Evolutionary conservation across 1,284 basidiomycete genomes (phyloP).

Genomic region (Irpex sp.): DNA sequence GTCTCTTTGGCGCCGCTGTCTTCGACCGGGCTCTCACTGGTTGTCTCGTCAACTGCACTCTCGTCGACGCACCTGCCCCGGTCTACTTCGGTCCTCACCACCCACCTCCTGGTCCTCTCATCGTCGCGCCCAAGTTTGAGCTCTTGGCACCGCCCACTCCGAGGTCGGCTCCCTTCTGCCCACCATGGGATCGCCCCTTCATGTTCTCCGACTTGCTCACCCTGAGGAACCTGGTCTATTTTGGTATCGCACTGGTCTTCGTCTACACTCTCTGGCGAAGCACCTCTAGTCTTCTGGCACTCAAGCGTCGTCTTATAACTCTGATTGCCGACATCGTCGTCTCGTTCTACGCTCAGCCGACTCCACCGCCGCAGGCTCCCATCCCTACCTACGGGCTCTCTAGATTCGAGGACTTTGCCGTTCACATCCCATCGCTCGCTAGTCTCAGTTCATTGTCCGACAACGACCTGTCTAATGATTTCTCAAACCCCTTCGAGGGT

Average conservation of each 20-base stretch:
- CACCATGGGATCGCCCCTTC: neutral
- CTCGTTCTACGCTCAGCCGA: neutral
- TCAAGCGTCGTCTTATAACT: neutral
- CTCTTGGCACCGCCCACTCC: neutral
- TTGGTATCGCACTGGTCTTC: neutral
- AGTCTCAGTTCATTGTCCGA: no score
- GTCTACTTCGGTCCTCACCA: neutral
- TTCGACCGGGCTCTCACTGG: neutral
- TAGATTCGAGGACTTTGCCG: no score
- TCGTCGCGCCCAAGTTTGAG: neutral
- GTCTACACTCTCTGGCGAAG: neutral
- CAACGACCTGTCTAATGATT: neutral
- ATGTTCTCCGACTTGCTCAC: neutral
- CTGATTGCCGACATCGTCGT: neutral
- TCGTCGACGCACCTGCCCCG: neutral
- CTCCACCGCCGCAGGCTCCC: no score
- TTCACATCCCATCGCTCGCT: no score
- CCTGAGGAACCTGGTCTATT: neutral
- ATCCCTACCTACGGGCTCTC: no score
- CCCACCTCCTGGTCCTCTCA: neutral
- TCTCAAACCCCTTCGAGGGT: neutral
- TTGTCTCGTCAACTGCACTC: neutral
- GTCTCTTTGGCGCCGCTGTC: neutral
- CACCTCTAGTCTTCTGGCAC: neutral
- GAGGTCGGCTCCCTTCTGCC: neutral